A percentile compares a stretch with the other conserved stretches of the same genome.
phyloP scores from a whole-genome alignment of 2,329 filamentous ascomycete genomes.

The Aspergillus udagawae region DNA sequence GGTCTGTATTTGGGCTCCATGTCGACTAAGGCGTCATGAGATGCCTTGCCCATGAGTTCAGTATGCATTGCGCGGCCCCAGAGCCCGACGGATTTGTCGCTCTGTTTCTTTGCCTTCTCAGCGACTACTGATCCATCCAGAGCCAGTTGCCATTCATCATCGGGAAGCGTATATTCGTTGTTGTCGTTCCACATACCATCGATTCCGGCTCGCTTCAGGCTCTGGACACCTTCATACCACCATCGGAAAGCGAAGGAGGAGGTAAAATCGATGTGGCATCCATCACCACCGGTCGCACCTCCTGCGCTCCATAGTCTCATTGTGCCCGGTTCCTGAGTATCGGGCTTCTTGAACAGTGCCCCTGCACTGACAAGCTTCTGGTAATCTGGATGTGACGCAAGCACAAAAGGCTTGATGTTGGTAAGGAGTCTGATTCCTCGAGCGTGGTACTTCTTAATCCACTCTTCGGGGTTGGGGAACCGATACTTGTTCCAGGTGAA shows the following conservation, averaged over 20 bases:
- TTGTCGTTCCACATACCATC: constrained; percentile 79
- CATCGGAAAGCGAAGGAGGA: constrained; percentile 63
- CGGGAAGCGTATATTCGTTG: constrained; percentile 67
- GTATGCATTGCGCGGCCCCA: constrained; percentile 69
- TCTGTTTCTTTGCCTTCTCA: constrained; percentile 33
- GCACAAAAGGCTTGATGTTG: constrained; percentile 70
- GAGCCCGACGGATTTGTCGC: constrained; percentile 55
- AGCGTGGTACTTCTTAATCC: constrained; percentile 58
- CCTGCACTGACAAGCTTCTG: constrained; percentile 54
- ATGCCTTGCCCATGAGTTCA: constrained; percentile 67
- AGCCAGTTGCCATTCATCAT: constrained; percentile 62
- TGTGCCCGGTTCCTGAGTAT: constrained; percentile 50
- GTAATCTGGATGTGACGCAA: constrained; percentile 65
- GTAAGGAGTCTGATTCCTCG: constrained; percentile 65
- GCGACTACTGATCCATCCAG: constrained; percentile 46
- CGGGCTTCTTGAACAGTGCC: constrained; percentile 61
- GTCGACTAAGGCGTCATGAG: constrained; percentile 62
- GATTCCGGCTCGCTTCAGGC: constrained; percentile 60
- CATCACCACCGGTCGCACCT: constrained; percentile 65
- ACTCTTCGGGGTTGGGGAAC: constrained; percentile 64
- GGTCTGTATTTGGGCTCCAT: constrained; percentile 57
- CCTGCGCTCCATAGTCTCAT: constrained; percentile 69
- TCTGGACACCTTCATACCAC: constrained; percentile 67
- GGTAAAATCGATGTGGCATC: constrained; percentile 70
- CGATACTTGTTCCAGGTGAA: constrained; percentile 68